phyloP scores from a whole-genome alignment of 371 early-diverging fungal genomes.

The Rhizopus delemar region DNA sequence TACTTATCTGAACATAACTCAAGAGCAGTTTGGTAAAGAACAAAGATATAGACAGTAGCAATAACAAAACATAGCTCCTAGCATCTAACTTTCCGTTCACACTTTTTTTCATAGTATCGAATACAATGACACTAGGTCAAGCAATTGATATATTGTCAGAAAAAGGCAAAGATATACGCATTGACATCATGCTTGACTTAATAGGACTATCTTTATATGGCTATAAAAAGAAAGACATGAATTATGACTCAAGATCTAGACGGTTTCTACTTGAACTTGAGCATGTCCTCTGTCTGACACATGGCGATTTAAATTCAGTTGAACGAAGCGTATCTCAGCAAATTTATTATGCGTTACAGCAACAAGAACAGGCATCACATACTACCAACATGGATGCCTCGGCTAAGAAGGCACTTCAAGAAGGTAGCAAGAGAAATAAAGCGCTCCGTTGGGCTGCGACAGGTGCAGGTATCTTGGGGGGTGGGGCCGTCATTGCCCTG shows the following conservation, averaged over 20 bases:
- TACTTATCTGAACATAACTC: slow-evolving; percentile 27
- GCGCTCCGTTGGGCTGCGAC: slow-evolving; percentile 61
- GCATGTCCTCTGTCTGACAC: slow-evolving; percentile 17
- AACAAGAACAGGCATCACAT: slow-evolving; percentile 18
- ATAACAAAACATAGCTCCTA: background rate
- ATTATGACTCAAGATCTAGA: slow-evolving; percentile 48
- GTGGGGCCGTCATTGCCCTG: slow-evolving; percentile 64
- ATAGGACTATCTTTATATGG: slow-evolving; percentile 24
- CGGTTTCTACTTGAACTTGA: slow-evolving; percentile 36
- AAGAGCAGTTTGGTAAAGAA: slow-evolving; percentile 27
- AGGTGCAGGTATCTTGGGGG: slow-evolving; percentile 60
- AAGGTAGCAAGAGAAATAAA: slow-evolving; percentile 53
- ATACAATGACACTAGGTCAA: slow-evolving; percentile 4
- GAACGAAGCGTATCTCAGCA: slow-evolving; percentile 49
- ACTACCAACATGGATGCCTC: slow-evolving; percentile 31
- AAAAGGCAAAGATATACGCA: slow-evolving; percentile 34
- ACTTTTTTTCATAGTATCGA: background rate
- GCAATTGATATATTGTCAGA: slow-evolving; percentile 15
- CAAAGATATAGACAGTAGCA: background rate
- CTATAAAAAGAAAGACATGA: slow-evolving; percentile 18
- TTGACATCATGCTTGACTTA: slow-evolving; percentile 37
- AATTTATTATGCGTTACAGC: slow-evolving; percentile 46
- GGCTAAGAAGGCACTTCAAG: slow-evolving; percentile 51
- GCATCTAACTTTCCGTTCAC: background rate
- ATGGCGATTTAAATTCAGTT: slow-evolving; percentile 34